A percentile compares a stretch with the other conserved stretches of the same genome.
Conservation (phyloP, 805 yeast genomes). For the Saccharomycopsis sp. region DNA sequence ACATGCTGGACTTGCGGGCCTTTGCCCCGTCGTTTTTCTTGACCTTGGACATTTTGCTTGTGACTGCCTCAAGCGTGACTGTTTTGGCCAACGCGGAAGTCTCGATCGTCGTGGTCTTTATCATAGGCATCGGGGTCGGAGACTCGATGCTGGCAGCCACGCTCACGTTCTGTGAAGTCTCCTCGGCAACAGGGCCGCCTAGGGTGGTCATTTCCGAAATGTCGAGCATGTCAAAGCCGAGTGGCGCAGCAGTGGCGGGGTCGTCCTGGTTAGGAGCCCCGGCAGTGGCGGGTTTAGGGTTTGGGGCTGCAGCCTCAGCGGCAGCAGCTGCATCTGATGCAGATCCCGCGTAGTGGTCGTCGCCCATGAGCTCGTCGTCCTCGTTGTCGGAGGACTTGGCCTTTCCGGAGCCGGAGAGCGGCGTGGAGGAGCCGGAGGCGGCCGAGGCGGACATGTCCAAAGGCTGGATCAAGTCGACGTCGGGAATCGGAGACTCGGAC, state of each 20-base stretch:
- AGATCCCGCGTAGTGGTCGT: not conserved
- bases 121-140: not conserved
- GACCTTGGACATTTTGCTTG: conserved; percentile 10
- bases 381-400: not conserved
- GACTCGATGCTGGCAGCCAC: not conserved
- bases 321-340: not conserved
- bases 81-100: not conserved
- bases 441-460: not conserved
- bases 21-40: not conserved
- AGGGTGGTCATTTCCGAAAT: conserved; percentile 7
- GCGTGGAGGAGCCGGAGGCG: not conserved
- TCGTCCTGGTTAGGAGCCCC: conserved; percentile 21
- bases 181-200: conserved; percentile 4
- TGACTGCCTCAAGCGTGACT: conserved; percentile 22
- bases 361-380: not conserved
- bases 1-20: conserved; percentile 17
- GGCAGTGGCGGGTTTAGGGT: not conserved
- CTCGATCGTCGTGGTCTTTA: not conserved
- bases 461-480: conserved; percentile 17
- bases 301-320: no score
- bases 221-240: not conserved
- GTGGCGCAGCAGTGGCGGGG: conserved; percentile 2
- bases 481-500: conserved; percentile 15
- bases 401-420: not conserved
- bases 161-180: not conserved